These are phyloP conservation scores for Psilocybe subaeruginosa DNA, from an alignment of 768 basidiomycete genomes.

Conservation along the genomic window DNA sequence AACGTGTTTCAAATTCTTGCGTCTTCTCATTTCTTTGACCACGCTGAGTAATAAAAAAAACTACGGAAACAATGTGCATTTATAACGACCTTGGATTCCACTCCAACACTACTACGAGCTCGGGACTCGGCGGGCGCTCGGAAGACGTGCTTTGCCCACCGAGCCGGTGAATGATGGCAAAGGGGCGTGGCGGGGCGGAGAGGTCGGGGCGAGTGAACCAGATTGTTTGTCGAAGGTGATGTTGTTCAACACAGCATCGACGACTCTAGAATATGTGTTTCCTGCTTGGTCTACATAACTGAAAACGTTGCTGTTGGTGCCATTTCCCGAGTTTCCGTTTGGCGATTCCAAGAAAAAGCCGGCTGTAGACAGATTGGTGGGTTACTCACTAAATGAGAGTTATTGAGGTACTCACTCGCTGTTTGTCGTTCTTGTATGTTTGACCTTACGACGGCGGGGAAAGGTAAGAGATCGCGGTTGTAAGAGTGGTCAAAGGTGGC, in stretches of 20 bases:
- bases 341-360: conserved; percentile 51
- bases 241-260: conserved; percentile 61
- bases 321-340: conserved; percentile 62
- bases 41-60: neutral
- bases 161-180: conserved; percentile 9
- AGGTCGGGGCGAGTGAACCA: conserved; percentile 45
- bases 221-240: conserved; percentile 63
- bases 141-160: conserved; percentile 21
- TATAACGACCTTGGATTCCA: conserved; percentile 5
- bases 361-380: conserved; percentile 29
- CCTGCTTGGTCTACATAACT: conserved; percentile 58
- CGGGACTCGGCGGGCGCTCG: conserved; percentile 19
- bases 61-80: neutral
- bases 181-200: conserved; percentile 7
- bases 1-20: neutral
- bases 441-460: conserved; percentile 60
- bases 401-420: conserved; percentile 44
- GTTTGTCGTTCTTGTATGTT: conserved; percentile 62
- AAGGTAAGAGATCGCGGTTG: conserved; percentile 56
- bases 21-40: conserved; percentile 1
- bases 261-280: conserved; percentile 64
- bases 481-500: conserved; percentile 71
- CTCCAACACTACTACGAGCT: conserved; percentile 4
- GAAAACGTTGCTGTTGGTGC: conserved; percentile 72
- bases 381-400: neutral